Conservation (phyloP, 495 filamentous ascomycete species). For the Thermothielavioides terrestris region DNA sequence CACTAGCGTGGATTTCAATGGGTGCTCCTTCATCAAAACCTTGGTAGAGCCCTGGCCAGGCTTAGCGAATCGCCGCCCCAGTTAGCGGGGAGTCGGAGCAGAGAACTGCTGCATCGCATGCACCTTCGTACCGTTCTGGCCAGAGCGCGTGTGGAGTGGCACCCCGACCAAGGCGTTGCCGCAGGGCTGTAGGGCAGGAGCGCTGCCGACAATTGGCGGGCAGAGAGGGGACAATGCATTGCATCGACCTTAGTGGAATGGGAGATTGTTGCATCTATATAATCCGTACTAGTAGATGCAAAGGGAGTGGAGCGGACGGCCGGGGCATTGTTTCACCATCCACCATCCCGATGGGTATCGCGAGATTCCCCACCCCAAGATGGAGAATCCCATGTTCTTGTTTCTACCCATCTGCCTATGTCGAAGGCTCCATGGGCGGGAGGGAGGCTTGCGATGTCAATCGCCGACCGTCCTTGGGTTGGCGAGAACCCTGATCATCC, state of each 20-base stretch:
- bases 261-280: not conserved
- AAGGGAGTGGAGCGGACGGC: not conserved
- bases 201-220: no score
- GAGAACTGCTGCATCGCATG: not conserved
- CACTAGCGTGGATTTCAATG: no score
- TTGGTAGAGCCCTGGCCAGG: not conserved
- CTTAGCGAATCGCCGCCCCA: not conserved
- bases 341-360: not conserved
- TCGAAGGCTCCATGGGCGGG: not conserved
- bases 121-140: not conserved
- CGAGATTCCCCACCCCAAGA: not conserved
- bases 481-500: not conserved
- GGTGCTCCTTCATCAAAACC: no score
- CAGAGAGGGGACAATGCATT: not conserved
- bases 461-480: not conserved
- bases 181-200: no score
- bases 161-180: no score
- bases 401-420: not conserved
- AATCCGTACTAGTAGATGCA: no score
- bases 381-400: slow-evolving; percentile 1
- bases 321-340: not conserved
- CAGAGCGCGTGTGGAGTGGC: no score
- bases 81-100: slow-evolving; percentile 3
- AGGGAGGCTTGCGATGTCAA: not conserved
- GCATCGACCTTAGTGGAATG: not conserved